Evolutionary conservation across 2,329 filamentous ascomycete genomes (phyloP), one percentile per base, ranked within the genome.

Genomic region (Zymoseptoria tritici): DNA sequence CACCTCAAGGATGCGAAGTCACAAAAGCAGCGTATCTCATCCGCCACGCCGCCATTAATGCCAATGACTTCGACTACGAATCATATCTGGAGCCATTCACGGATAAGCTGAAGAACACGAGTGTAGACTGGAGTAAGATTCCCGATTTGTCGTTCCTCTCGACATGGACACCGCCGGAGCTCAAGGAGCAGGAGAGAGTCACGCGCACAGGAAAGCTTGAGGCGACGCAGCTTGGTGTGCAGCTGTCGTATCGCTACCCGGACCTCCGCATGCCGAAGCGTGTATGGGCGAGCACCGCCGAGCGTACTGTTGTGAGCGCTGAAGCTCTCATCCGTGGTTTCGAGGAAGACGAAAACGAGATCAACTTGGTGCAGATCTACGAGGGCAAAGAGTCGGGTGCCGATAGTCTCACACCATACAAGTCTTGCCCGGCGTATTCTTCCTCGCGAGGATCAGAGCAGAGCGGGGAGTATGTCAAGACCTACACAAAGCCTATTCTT

Each of bases 231-330:
- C 75, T 87, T 9, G 85, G 84, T 19, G 79, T 83, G 4, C 78
- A 83, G 58, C 72, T 87, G 19, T 79, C 79, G 16, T 81, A 85
- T 66, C 77, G 83, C 54, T 87, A 88, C 66, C 80, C 81, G 0
- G 72, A 75, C 50, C 73, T 87, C 46, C 77, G 73, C 58, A 68
- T 79, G 4, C 84, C 85, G 0, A 75, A 76, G 60, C 79, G 79
- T 54, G 76, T 87, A 1, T 87, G 84, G 84, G 79, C 84, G 1
- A 85, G 82, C 6, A 85, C 83, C 0, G 84, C 85, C 0, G 84
- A 86, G 71, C 75, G 85, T 19, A 87, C 85, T 0, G 75, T 78
- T 51, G 79, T 83, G 70, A 84, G 81, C 8, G 83, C 85, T 0
- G 74, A 82, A 66, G 79, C 81, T 0, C 79, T 88, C 16, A 82